Evolutionary conservation across 2,329 filamentous ascomycete species (phyloP).

Genomic region (Alternaria longipes): DNA sequence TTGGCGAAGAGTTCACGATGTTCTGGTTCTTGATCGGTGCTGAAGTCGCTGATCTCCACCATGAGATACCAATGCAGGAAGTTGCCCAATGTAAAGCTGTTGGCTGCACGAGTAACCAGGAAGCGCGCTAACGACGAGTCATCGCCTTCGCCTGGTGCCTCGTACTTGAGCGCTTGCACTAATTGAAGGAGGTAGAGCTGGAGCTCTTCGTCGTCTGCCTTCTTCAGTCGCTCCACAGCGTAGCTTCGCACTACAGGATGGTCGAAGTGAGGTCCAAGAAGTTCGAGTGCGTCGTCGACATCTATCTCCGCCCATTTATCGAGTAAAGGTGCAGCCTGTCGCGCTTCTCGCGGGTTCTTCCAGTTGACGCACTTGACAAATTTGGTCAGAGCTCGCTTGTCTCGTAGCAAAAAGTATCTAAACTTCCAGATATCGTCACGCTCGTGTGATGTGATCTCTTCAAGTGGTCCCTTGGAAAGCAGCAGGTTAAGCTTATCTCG

Average conservation of each 20-base stretch:
- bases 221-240: slow-evolving; percentile 88
- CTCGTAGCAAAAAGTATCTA: slow-evolving; percentile 88
- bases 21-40: slow-evolving; percentile 75
- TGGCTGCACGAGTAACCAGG: slow-evolving; percentile 84
- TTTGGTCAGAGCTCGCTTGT: slow-evolving; percentile 88
- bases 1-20: slow-evolving; percentile 89
- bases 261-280: slow-evolving; percentile 91
- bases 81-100: slow-evolving; percentile 90
- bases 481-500: slow-evolving; percentile 92
- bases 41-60: slow-evolving; percentile 91
- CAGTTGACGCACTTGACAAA: slow-evolving; percentile 98
- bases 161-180: slow-evolving; percentile 88
- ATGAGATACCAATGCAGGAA: slow-evolving; percentile 99
- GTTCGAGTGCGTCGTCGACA: slow-evolving; percentile 92
- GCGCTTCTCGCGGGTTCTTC: slow-evolving; percentile 83
- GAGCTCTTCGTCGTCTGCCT: slow-evolving; percentile 91
- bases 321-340: slow-evolving; percentile 88
- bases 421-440: slow-evolving; percentile 98
- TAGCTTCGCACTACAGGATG: slow-evolving; percentile 89
- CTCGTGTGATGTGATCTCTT: slow-evolving; percentile 86
- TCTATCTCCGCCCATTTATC: slow-evolving; percentile 97
- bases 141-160: slow-evolving; percentile 66
- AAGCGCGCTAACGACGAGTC: slow-evolving; percentile 91
- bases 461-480: slow-evolving; percentile 90
- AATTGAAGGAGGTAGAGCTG: slow-evolving; percentile 91